Percentiles rank a stretch among this genome's conserved stretches.
Evolutionary conservation across 148 eudicot genomes (phyloP).

Genomic region (Cornus florida): DNA sequence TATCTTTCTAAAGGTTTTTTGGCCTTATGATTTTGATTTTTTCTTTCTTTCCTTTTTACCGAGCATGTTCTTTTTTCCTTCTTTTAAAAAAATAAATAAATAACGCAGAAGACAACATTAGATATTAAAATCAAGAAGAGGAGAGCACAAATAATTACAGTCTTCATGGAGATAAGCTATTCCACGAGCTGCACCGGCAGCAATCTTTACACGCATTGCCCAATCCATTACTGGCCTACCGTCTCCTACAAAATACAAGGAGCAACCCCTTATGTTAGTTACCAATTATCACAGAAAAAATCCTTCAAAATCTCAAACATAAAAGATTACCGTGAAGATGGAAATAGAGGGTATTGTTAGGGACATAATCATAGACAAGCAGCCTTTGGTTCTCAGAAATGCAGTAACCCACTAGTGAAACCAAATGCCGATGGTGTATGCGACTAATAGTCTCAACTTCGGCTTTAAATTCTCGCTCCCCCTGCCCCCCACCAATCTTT

Average conservation of each 20-base stretch:
- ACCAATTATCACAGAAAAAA: slow-evolving; percentile 3
- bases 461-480: slow-evolving; percentile 52
- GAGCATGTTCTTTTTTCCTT: not conserved
- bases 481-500: slow-evolving; percentile 51
- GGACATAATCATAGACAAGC: slow-evolving; percentile 49
- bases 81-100: not conserved
- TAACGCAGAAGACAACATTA: not conserved
- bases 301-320: not conserved
- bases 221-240: slow-evolving; percentile 64
- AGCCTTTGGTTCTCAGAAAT: slow-evolving; percentile 37
- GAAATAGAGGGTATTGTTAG: slow-evolving; percentile 44
- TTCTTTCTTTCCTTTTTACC: not conserved
- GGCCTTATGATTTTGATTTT: not conserved
- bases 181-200: slow-evolving; percentile 93
- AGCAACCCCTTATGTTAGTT: slow-evolving; percentile 7
- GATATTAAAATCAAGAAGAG: not conserved
- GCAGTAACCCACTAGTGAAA: slow-evolving; percentile 52
- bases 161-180: slow-evolving; percentile 94
- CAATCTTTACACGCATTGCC: slow-evolving; percentile 75
- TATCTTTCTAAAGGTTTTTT: too few species aligned
- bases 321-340: slow-evolving; percentile 49
- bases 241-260: slow-evolving; percentile 24
- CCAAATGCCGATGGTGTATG: slow-evolving; percentile 57
- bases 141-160: slow-evolving; percentile 25
- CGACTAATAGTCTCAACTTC: slow-evolving; percentile 55